Percentiles rank a stretch among this genome's conserved stretches.
phyloP scores from a whole-genome alignment of 2,329 filamentous ascomycete species.

The Parafenestella ontariensis region DNA sequence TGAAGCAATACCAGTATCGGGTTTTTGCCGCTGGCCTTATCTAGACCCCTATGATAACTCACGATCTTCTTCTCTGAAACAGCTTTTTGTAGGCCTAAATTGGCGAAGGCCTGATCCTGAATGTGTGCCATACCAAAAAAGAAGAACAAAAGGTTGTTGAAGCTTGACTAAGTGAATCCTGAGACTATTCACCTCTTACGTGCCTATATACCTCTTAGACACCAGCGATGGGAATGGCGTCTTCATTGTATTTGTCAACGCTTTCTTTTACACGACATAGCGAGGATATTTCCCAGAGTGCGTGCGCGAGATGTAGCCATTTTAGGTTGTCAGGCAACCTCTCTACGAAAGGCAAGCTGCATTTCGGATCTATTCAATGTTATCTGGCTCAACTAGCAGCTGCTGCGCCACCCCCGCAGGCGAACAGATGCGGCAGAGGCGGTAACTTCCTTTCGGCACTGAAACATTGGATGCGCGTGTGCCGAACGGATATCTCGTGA shows the following conservation, averaged over 20 bases:
- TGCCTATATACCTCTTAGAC: not conserved
- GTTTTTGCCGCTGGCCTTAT: constrained; percentile 4
- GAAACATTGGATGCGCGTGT: too few species aligned
- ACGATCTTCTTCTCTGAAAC: not conserved
- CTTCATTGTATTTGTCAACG: not conserved
- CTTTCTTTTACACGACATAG: not conserved
- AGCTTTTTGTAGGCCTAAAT: not conserved
- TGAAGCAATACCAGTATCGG: constrained; percentile 21
- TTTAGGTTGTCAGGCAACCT: not conserved
- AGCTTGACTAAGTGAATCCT: not conserved
- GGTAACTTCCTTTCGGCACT: too few species aligned
- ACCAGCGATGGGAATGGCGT: not conserved
- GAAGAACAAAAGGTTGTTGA: not conserved
- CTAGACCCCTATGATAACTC: not conserved
- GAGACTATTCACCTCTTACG: not conserved
- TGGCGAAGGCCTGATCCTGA: not conserved
- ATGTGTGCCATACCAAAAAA: not conserved
- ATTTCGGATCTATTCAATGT: not conserved
- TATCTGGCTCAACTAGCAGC: not conserved
- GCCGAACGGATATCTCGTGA: too few species aligned
- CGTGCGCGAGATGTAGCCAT: not conserved
- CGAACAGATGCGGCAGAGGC: not conserved
- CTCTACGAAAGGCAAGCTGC: not conserved
- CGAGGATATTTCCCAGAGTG: not conserved
- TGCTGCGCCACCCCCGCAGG: not conserved